Evolutionary conservation across 305 asterid genomes (phyloP), one percentile per base, ranked within the genome.

Genomic region (Stenogyne calaminthoides): DNA sequence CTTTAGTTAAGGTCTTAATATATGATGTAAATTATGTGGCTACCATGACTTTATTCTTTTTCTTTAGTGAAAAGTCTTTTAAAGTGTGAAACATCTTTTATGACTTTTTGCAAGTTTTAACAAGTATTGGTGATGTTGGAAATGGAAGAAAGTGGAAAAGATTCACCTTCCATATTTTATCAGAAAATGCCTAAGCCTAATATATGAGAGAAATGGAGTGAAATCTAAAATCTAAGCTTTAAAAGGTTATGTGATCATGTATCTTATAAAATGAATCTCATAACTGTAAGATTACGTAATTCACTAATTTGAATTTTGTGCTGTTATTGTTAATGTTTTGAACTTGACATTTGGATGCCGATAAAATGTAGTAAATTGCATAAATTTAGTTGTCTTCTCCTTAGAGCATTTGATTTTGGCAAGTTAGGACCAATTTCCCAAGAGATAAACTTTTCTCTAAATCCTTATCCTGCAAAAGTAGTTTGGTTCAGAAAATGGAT

Each of bases 131-230:
- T 42, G 18, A 25, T 19, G 2, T 7, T 56, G 16, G 56, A 49
- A 49, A 37, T 37, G 18, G 68, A 63, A 64, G 56, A 64, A 44
- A 42, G 57, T 64, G 22, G 39, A 64, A 46, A 46, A 12, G 29
- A 15, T 11, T 64, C 15, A 22, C 27, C 22, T 39, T 42, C 22
- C 56, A 11, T 64, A 12, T 44, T 32, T 64, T 42, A 12, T 12
- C 22, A 8, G 56, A 32, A 64, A 44, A 64, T 22, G 56, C 25
- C 7, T n/a, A n/a, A n/a, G n/a, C n/a, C n/a, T 12, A 32, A 39
- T 63, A 39, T 42, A 40, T 42, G 40, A 22, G 12, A 11, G 6
- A 64, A 32, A 42, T 37, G 34, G 37, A 64, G 9, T 63, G 44
- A 64, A 39, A 42, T 63, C 15, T 14, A 46, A 25, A 66, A 19